Evolutionary conservation across 179 eudicot species (phyloP).

Genomic region (Heliamphora pulchella): DNA sequence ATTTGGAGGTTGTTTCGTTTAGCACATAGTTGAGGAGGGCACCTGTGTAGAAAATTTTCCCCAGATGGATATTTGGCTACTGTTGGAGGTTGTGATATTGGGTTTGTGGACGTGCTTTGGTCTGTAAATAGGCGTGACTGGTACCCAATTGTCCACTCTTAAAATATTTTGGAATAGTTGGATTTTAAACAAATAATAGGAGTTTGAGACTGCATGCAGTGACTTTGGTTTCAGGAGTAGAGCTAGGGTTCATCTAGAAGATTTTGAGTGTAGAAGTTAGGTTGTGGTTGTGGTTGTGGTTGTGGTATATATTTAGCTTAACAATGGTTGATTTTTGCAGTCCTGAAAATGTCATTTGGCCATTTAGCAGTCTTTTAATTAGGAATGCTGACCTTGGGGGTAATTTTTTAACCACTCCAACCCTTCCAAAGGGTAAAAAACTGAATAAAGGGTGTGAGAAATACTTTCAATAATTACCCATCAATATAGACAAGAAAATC

Average conservation of each 20-base stretch:
- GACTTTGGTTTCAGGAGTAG: not conserved
- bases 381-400: not conserved
- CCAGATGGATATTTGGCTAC: not conserved
- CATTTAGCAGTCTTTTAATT: not conserved
- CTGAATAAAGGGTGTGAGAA: not conserved
- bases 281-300: not conserved
- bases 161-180: not conserved
- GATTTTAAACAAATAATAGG: not conserved
- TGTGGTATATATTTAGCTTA: not conserved
- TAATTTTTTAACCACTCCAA: not conserved
- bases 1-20: no score
- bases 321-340: not conserved
- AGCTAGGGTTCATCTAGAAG: not conserved
- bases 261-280: not conserved
- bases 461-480: not conserved
- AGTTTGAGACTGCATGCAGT: not conserved
- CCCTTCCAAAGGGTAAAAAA: not conserved
- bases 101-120: slow-evolving; percentile 1
- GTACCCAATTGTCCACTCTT: not conserved
- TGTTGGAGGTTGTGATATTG: not conserved
- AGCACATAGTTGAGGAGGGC: no score
- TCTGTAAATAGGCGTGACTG: not conserved
- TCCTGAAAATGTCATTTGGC: not conserved
- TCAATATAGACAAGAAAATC: not conserved
- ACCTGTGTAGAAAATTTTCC: no score